These are phyloP conservation scores for Venturia nashicola DNA, from an alignment of 2,329 filamentous ascomycete genomes.

Conservation along the genomic window DNA sequence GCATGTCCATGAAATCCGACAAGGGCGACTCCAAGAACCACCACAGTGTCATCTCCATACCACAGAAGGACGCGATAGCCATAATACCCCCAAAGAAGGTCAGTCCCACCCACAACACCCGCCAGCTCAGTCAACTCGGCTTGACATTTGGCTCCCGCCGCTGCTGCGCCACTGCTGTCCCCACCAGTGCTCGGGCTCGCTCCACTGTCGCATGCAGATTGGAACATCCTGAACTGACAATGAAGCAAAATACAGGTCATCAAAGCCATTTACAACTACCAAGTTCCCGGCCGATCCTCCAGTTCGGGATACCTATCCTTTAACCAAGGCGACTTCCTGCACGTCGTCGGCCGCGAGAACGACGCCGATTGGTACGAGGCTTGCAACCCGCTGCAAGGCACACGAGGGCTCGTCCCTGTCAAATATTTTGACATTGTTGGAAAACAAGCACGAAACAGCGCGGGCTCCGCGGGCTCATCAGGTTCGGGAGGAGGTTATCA, in stretches of 20 bases:
- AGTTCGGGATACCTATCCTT: constrained; percentile 62
- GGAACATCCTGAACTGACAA: background rate
- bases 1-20: constrained; percentile 82
- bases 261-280: constrained; percentile 88
- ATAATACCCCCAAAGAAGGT: constrained; percentile 93
- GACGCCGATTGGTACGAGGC: constrained; percentile 97
- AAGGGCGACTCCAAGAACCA: constrained; percentile 58
- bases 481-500: constrained; percentile 26
- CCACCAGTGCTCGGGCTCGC: background rate
- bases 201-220: background rate
- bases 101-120: constrained; percentile 10
- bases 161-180: background rate
- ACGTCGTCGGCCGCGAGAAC: constrained; percentile 92
- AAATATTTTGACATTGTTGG: constrained; percentile 86
- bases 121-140: background rate
- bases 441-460: constrained; percentile 83
- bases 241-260: constrained; percentile 57
- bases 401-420: constrained; percentile 84
- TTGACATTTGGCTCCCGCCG: background rate
- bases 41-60: constrained; percentile 53
- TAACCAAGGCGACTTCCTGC: constrained; percentile 91
- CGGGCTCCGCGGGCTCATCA: constrained; percentile 38
- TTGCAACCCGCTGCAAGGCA: constrained; percentile 84
- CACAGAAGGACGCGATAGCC: constrained; percentile 73
- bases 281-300: constrained; percentile 53